Evolutionary conservation across 78 protist species (phyloP), one percentile per base, ranked within the genome.

Genomic region (Dictyostelium capitatum): DNA sequence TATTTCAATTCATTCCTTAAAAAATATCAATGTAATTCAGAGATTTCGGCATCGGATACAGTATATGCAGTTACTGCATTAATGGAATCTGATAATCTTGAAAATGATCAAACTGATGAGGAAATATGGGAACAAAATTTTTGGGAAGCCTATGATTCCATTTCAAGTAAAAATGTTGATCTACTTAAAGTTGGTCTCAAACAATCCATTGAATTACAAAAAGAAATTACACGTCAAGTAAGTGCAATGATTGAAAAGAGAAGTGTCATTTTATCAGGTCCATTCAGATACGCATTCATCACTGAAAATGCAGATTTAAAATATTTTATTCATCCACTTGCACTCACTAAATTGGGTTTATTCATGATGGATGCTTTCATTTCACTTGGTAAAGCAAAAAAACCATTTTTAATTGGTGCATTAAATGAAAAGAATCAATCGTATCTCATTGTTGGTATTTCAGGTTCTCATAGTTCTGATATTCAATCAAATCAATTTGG

Each of bases 131-230:
- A 83, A 64, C 81, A 75, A 53, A 92, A 92, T 17, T 93, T 93
- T 80, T 93, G 94, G 94, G 89, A 69, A 14, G 96, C 95, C 5
- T 93, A 93, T 78, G 96, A 93, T 62, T 80, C 96, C 8, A 51
- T 93, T 7, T 90, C 96, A 30, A 47, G 82, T 77, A 56, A 65
- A 30, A 87, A 87, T 23, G 20, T 87, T 46, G 84, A 77, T 17
- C 4, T 74, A 23, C 32, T 93, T 7, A 57, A 30, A 19, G 53
- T 50, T 15, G 96, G 96, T 30, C 41, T 93, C 41, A 64, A 93
- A 53, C 94, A 77, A 28, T 72, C 96, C 0, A 89, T 79, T 20
- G 19, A 32, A 17, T 11, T 93, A 25, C 96, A 93, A 54, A 73
- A 78, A 41, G 96, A 79, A 47, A 90, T 93, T 9, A 75, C 92